These are phyloP conservation scores for Fusarium buharicum DNA, from an alignment of 2,329 filamentous ascomycete genomes.

Conservation along the genomic window DNA sequence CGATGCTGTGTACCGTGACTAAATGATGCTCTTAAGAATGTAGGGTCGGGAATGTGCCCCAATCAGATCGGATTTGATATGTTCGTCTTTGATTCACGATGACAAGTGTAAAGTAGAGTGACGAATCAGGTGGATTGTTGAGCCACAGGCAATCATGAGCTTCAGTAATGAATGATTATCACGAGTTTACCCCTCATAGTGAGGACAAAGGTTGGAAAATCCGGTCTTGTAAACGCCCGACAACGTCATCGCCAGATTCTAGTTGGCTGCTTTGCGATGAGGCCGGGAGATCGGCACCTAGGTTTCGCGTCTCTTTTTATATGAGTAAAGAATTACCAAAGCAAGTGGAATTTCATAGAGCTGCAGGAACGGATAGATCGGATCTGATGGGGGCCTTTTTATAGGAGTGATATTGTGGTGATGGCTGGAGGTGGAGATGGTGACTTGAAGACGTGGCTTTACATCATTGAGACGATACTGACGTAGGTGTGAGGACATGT, in stretches of 20 bases:
- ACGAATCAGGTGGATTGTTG: background rate
- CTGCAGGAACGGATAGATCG: conserved; percentile 13
- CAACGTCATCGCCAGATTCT: conserved; percentile 33
- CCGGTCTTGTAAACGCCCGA: too few species aligned
- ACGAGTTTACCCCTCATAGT: conserved; percentile 3
- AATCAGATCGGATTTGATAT: too few species aligned
- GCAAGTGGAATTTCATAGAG: background rate
- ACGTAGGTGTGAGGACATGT: conserved; percentile 20
- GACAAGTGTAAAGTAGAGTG: too few species aligned
- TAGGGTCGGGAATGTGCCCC: too few species aligned
- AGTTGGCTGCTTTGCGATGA: background rate
- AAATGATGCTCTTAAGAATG: too few species aligned
- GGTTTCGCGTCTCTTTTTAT: conserved; percentile 3
- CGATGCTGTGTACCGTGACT: background rate
- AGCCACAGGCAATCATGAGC: background rate
- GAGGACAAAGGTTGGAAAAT: too few species aligned
- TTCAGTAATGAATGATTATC: background rate
- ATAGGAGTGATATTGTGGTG: background rate
- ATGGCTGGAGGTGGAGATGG: conserved; percentile 14
- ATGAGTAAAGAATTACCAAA: conserved; percentile 2
- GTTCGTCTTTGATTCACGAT: too few species aligned
- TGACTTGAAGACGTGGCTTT: conserved; percentile 9
- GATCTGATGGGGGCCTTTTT: conserved; percentile 5
- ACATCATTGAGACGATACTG: conserved; percentile 42
- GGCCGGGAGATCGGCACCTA: conserved; percentile 34